Conservation (phyloP, 176 grass and related monocot genomes). For the Phyllostachys edulis region DNA sequence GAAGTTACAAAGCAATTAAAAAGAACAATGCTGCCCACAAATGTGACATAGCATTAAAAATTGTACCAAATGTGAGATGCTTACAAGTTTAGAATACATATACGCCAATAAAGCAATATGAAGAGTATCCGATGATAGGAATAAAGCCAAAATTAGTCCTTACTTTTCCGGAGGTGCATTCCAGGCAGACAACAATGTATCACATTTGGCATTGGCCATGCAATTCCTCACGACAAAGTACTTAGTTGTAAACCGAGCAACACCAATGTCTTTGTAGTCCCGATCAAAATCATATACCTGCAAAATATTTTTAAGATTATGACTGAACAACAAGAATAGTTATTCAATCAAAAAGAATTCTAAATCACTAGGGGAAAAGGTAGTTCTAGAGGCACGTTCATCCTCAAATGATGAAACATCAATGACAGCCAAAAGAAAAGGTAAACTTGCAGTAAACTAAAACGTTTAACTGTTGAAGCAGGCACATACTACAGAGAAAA, state of each 20-base stretch:
- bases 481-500: constrained; percentile 14
- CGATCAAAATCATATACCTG: constrained; percentile 93
- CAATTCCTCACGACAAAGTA: constrained; percentile 95
- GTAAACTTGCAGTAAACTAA: not conserved
- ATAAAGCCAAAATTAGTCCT: constrained; percentile 31
- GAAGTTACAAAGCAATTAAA: constrained; percentile 3
- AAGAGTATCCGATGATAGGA: not conserved
- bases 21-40: not conserved
- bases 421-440: constrained; percentile 22
- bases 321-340: constrained; percentile 2
- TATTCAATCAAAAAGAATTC: constrained; percentile 1
- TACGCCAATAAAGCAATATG: not conserved
- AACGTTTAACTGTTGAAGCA: constrained; percentile 3
- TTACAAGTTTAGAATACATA: not conserved
- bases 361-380: not conserved
- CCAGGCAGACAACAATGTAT: constrained; percentile 96
- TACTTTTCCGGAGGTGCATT: constrained; percentile 95
- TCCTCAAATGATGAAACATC: constrained; percentile 19
- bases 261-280: constrained; percentile 96
- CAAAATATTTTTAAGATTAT: constrained; percentile 33
- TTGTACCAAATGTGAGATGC: not conserved
- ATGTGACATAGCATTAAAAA: not conserved
- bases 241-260: constrained; percentile 90
- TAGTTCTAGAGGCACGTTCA: not conserved
- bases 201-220: constrained; percentile 82